These are phyloP conservation scores for Ilyonectria robusta DNA, from an alignment of 2,329 filamentous ascomycete species.

Conservation along the genomic window DNA sequence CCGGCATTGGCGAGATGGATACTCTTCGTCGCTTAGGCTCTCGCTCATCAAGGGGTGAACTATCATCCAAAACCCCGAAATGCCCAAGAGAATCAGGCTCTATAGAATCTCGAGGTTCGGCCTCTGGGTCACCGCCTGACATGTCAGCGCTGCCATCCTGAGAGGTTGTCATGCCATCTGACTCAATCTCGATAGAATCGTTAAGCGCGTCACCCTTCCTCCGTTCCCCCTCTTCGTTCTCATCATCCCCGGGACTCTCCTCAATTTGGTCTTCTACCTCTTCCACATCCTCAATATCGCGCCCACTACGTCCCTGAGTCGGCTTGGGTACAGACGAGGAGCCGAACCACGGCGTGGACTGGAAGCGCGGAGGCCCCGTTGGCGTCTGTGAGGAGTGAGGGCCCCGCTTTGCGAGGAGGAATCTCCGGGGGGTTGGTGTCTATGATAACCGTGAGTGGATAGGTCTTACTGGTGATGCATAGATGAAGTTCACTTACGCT, in stretches of 20 bases:
- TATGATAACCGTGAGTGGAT: constrained; percentile 34
- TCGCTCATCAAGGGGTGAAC: constrained; percentile 34
- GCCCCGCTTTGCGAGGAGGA: constrained; percentile 54
- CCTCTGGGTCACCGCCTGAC: constrained; percentile 22
- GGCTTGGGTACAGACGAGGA: constrained; percentile 50
- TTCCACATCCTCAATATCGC: constrained; percentile 54
- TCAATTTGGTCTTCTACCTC: constrained; percentile 43
- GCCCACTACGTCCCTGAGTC: constrained; percentile 45
- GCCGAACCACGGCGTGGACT: constrained; percentile 57
- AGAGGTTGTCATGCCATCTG: constrained; percentile 39
- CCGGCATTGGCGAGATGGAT: constrained; percentile 46
- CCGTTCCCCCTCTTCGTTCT: constrained; percentile 9
- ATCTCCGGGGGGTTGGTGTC: constrained; percentile 58
- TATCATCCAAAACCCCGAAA: constrained; percentile 13
- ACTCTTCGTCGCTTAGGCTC: constrained; percentile 48
- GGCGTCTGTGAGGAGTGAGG: constrained; percentile 52
- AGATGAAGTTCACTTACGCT: constrained; percentile 36
- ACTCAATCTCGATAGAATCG: constrained; percentile 51
- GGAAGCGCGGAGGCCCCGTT: constrained; percentile 51
- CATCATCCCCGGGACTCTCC: constrained; percentile 24
- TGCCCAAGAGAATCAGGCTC: constrained; percentile 26
- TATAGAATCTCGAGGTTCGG: constrained; percentile 9
- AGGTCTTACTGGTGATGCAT: background rate
- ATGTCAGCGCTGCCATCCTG: constrained; percentile 24
- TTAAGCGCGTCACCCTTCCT: constrained; percentile 32